Base-by-base conservation (phyloP, 1,139 yeast species). In the Yamadazyma triangularis region DNA sequence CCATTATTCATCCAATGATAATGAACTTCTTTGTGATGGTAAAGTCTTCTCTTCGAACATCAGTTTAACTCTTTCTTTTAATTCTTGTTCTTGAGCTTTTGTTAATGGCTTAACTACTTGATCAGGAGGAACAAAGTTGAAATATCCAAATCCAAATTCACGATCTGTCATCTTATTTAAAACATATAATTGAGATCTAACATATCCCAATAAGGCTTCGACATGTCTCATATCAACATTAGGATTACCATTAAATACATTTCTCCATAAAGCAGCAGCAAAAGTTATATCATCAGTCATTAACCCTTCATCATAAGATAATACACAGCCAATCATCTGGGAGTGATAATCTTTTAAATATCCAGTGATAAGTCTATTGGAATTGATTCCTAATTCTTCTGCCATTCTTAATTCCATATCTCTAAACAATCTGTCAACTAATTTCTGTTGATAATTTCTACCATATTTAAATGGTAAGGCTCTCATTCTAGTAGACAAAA, bases 261-360 rank as follows among this genome's bases (percentile, higher is more conserved):
- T 88, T 67, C 96, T 78, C 95, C 95, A 86, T 26, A 89, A 58
- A 1, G 96, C 96, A 26, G 84, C 77, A 2, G 95, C 95, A 39
- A 89, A 62, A 1, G 91, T 85, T 15, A 85, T 77, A 55, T 89
- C 97, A 43, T 82, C 84, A 20, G 87, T 75, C 45, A 73, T 76
- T 34, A 93, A 72, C 0, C 93, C 97, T 60, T 91, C 97, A 57
- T 93, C 99, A 50, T 89, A 89, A 2, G 95, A 83, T 48, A 89
- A 77, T 2, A 88, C 82, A 26, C 85, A 71, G 25, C 99, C 99
- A 53, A 93, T 75, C 49, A 91, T 64, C 60, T 91, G 98, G 12
- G 87, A 70, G 50, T 89, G 89, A 57, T 85, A 87, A 51, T 88
- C 96, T 56, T 88, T 88, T 61, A 87, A 70, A 58, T 88, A 87